A percentile compares a stretch with the other conserved stretches of the same genome.
These are phyloP conservation scores for Skeletonema tropicum DNA, from an alignment of 108 stramenopile species.

Conservation along the genomic window DNA sequence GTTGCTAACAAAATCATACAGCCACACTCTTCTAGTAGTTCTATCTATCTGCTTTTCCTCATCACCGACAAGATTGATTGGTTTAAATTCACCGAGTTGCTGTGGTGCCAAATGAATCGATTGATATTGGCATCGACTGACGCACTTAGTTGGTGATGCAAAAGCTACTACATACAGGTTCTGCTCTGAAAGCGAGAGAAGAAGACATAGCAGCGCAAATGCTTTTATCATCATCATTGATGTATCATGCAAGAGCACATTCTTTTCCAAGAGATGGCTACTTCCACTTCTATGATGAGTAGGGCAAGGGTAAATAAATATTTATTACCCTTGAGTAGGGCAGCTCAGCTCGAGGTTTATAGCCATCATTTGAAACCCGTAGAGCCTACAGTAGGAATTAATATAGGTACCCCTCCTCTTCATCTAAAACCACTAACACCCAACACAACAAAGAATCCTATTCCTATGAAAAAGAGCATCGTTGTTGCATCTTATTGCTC, in stretches of 20 bases:
- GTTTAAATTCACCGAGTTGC: conserved; percentile 67
- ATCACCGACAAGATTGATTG: conserved; percentile 20
- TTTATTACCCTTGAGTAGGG: no score
- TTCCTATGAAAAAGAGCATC: no score
- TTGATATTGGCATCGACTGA: conserved; percentile 3
- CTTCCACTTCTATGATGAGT: no score
- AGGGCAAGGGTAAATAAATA: no score
- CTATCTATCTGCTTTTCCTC: conserved; percentile 11
- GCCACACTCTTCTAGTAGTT: conserved; percentile 48
- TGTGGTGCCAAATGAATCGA: conserved; percentile 46
- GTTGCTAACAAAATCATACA: conserved; percentile 52
- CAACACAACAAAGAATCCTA: no score
- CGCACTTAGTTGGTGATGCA: neutral
- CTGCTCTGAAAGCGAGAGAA: neutral
- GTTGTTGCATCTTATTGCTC: no score
- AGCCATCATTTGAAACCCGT: no score
- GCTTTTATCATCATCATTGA: neutral
- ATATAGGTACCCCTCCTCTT: no score
- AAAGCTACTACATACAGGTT: neutral
- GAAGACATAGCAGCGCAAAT: neutral
- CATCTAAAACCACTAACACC: no score
- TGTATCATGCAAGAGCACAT: neutral
- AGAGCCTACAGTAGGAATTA: no score
- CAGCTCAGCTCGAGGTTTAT: no score
- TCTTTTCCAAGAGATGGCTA: neutral